These are phyloP conservation scores for Eucalyptus erythrocorys DNA, from an alignment of 345 rosid species.

Conservation along the genomic window DNA sequence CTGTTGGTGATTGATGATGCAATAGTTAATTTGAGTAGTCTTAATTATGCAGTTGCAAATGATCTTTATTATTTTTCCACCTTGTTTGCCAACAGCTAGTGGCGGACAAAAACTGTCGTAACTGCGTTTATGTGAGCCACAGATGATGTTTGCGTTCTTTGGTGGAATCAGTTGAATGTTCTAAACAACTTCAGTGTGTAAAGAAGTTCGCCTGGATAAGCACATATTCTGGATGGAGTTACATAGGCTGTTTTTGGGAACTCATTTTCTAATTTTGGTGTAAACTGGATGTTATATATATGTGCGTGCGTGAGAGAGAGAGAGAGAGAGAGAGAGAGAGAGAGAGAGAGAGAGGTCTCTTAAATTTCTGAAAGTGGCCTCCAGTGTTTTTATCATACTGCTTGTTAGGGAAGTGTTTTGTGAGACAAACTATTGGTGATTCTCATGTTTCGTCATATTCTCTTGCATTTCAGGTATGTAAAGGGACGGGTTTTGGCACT, in stretches of 20 bases:
- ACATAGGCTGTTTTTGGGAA: not conserved
- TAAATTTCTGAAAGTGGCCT: not conserved
- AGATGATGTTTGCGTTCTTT: not conserved
- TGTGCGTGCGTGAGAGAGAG: accelerated
- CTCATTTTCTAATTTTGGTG: not conserved
- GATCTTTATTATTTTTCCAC: not conserved
- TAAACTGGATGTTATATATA: not conserved
- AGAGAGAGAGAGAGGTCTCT: not conserved
- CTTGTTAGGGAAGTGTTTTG: not conserved
- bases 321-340: not conserved
- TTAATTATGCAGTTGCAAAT: not conserved
- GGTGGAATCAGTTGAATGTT: not conserved
- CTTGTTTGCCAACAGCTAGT: not conserved
- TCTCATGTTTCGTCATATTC: not conserved
- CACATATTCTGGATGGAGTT: not conserved
- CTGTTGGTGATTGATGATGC: not conserved
- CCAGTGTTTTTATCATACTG: not conserved
- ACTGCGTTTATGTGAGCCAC: not conserved
- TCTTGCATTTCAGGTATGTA: constrained; percentile 30
- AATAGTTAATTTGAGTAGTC: not conserved
- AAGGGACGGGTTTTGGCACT: constrained; percentile 21
- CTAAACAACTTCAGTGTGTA: not conserved
- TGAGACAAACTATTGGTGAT: not conserved
- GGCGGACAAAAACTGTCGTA: not conserved
- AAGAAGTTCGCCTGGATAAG: not conserved